Evolutionary conservation across 352 stramenopile species (phyloP), one percentile per base, ranked within the genome.

Genomic region (Globisporangium splendens): DNA sequence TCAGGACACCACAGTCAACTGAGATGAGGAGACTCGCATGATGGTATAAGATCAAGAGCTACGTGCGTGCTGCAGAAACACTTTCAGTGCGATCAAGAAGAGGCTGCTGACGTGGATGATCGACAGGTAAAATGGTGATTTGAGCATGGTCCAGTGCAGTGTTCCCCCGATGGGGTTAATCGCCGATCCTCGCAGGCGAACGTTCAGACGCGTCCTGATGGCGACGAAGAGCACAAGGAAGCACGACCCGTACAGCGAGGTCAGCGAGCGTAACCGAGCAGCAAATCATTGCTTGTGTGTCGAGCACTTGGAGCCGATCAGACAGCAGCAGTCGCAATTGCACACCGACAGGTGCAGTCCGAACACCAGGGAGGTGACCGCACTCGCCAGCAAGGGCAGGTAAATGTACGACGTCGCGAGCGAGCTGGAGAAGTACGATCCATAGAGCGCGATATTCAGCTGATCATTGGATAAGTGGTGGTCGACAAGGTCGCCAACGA

Each of bases 121-220:
- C 2, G 69, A 59, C 39, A 91, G 57, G 47, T 75, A 89, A 62
- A 88, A 88, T 12, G 84, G 79, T 47, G 79, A 82, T 0, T 73
- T 69, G 14, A 92, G 63, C 59, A 90, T 68, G 46, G 66, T 69
- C 84, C 79, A 93, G 65, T 93, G 81, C 38, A 93, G 52, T 8
- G 84, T 92, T 8, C 84, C 82, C 14, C 82, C 82, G 1, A 89
- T 73, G 1, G 82, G 84, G 48, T 91, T 84, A 59, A 93, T 91
- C 33, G 83, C 83, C 0, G 81, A 91, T 13, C 82, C 74, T 0
- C 78, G 74, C 2, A 93, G 61, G 14, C 83, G 70, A 15, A 81
- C 83, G 53, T 93, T 93, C 35, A 93, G 63, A 13, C 83, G 79
- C 47, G 74, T 74, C 31, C 84, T 82, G 18, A 89, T 79, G 11